Conservation (phyloP, 768 basidiomycete species). For the Mycena filopes region DNA sequence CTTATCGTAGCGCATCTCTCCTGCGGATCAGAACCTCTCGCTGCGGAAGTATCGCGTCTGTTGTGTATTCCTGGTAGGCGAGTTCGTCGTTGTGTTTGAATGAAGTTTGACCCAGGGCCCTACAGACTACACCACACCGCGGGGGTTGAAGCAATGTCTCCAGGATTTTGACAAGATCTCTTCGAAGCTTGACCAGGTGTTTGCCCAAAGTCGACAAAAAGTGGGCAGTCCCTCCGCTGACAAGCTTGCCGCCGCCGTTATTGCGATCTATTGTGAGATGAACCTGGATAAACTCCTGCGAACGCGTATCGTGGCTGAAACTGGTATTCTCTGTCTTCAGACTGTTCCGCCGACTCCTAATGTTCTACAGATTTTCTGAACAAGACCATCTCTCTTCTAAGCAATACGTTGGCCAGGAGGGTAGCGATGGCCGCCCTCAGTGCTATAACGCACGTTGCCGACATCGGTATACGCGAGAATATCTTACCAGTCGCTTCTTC, state of each 20-base stretch:
- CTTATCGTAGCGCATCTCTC: no score
- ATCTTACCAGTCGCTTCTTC: neutral
- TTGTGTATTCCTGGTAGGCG: no score
- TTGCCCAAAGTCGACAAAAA: neutral
- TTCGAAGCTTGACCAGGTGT: constrained; percentile 2
- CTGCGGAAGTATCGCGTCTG: no score
- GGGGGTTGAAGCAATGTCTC: constrained; percentile 10
- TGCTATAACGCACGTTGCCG: neutral
- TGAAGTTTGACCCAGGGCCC: no score
- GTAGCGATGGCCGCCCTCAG: constrained; percentile 2
- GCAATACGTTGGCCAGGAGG: neutral
- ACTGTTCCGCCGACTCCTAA: neutral
- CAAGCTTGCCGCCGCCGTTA: neutral
- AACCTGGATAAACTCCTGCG: neutral
- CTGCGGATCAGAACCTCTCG: no score
- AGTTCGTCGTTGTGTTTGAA: no score
- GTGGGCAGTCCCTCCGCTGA: neutral
- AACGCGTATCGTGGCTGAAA: constrained; percentile 7
- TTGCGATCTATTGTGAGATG: neutral
- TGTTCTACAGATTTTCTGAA: neutral
- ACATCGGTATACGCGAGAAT: neutral
- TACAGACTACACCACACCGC: neutral
- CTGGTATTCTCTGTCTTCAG: neutral
- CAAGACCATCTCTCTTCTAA: neutral
- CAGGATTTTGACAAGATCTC: constrained; percentile 3